Evolutionary conservation across 768 basidiomycete genomes (phyloP), one percentile per base, ranked within the genome.

Genomic region (Hericium erinaceus): DNA sequence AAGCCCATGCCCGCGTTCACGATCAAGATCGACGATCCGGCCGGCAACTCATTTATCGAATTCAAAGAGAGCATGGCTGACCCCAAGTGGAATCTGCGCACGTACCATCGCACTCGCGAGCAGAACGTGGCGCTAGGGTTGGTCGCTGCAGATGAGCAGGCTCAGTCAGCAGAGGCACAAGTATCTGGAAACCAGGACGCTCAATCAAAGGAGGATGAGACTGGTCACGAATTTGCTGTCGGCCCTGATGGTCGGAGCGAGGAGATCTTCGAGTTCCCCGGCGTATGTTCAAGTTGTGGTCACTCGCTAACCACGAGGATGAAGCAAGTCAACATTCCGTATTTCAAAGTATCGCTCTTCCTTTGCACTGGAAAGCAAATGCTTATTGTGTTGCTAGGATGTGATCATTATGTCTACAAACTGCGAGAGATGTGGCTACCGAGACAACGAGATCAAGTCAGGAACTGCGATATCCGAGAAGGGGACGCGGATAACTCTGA

Each of bases 381-480:
- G 49, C 28, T 9, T 15, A 18, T 15, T 18, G 1, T n/a, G 28
- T 22, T 2, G 8, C 38, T 61, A 97, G 95, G 94, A 99, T 64
- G 87, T 93, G 57, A 73, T 98, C 55, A 95, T 98, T 72, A 98
- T 98, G 94, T 95, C 95, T 22, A 95, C 95, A 6, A 98, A 97
- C 69, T 98, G 97, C 69, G 92, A 94, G 58, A 72, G 74, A 54
- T 99, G 97, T 70, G 97, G 97, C 1, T 99, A 98, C 71, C 80
- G 92, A 57, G 97, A 99, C 72, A 98, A 95, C 66, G 97, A 99
- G 73, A 89, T 99, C 66, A 99, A 99, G 70, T 90, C 92, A 5
- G 92, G 95, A 20, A 74, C 85, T 2, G 94, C 95, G 1, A 91
- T 98, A 57, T 91, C 95, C 3, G 81, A 80, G 4, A 77, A 88